Percentiles rank a stretch among this genome's conserved stretches.
Conservation (phyloP, 805 yeast genomes). For the Middelhovenomyces tepae region DNA sequence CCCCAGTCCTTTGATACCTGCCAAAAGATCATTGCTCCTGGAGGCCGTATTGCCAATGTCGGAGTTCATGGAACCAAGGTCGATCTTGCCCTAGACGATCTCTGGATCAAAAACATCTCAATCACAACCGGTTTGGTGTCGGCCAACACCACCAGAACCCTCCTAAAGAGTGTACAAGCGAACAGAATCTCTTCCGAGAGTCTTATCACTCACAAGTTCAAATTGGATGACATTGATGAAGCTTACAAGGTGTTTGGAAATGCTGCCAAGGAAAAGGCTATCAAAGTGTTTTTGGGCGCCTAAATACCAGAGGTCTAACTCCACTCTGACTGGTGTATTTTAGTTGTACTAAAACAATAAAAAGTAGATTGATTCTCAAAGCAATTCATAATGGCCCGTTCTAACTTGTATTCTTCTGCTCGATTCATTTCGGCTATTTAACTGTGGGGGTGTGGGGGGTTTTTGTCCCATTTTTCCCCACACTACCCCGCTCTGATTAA, state of each 20-base stretch:
- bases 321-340: too few species aligned
- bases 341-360: too few species aligned
- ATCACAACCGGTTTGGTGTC: constrained; percentile 44
- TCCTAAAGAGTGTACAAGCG: constrained; percentile 36
- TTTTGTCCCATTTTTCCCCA: too few species aligned
- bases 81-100: constrained; percentile 61
- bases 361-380: too few species aligned
- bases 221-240: constrained; percentile 58
- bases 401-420: too few species aligned
- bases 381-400: too few species aligned
- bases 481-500: too few species aligned
- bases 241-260: constrained; percentile 50
- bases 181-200: constrained; percentile 54
- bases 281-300: constrained; percentile 42
- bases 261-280: constrained; percentile 56
- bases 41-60: constrained; percentile 72
- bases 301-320: constrained; percentile 27
- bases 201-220: constrained; percentile 64
- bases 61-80: constrained; percentile 71
- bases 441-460: too few species aligned
- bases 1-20: constrained; percentile 64
- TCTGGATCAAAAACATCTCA: constrained; percentile 59
- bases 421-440: too few species aligned
- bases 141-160: constrained; percentile 34
- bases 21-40: constrained; percentile 49